Evolutionary conservation across 2,329 filamentous ascomycete species (phyloP).

Genomic region (Monilinia laxa): DNA sequence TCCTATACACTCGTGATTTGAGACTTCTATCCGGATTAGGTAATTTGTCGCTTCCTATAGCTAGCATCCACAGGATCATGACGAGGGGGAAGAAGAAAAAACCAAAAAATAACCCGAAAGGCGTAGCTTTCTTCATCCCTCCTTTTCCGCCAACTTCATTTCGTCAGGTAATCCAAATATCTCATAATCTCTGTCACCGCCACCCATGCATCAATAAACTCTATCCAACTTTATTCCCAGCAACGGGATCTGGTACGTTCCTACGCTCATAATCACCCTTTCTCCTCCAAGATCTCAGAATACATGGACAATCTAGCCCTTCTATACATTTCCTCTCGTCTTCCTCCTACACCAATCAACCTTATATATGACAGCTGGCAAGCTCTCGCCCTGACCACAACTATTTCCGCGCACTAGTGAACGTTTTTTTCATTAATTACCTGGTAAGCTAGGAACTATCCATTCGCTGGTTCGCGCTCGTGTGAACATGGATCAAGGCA

Average conservation of each 20-base stretch:
- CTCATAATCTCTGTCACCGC: background rate
- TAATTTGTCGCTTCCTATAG: background rate
- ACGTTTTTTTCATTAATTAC: constrained; percentile 11
- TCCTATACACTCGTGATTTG: background rate
- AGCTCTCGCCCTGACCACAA: background rate
- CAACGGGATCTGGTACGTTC: background rate
- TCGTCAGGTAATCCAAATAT: too few species aligned
- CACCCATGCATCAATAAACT: background rate
- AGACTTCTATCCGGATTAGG: background rate
- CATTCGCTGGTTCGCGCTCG: background rate
- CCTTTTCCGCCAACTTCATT: background rate
- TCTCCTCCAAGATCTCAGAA: too few species aligned
- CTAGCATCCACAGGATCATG: background rate
- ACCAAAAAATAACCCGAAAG: background rate
- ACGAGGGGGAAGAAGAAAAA: background rate
- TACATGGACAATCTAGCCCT: background rate
- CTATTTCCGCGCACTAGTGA: background rate
- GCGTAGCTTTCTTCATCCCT: background rate
- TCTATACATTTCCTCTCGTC: background rate
- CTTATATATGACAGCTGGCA: constrained; percentile 13
- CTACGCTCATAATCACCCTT: too few species aligned
- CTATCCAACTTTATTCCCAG: constrained; percentile 12
- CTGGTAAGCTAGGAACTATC: background rate
- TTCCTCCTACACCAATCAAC: background rate
- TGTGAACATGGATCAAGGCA: constrained; percentile 12